Evolutionary conservation across 2,329 filamentous ascomycete genomes (phyloP).

Genomic region (Calonectria henricotiae): DNA sequence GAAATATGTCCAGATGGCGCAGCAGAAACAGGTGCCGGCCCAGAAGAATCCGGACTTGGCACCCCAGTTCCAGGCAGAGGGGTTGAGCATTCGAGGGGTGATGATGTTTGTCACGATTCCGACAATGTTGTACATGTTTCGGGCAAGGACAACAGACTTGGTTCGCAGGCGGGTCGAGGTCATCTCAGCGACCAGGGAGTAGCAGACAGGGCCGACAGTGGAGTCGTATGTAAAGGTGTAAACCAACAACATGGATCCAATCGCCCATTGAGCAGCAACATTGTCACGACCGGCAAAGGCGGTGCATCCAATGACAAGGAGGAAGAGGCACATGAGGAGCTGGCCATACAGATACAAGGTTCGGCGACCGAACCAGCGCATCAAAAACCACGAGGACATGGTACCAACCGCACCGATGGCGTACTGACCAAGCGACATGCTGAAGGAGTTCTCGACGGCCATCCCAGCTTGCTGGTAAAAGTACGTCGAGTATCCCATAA

Average conservation of each 20-base stretch:
- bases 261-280: constrained; percentile 65
- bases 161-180: constrained; percentile 65
- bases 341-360: constrained; percentile 65
- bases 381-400: constrained; percentile 64
- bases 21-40: constrained; percentile 63
- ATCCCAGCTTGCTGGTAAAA: constrained; percentile 65
- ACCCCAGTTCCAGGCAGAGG: constrained; percentile 64
- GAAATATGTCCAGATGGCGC: constrained; percentile 68
- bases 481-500: constrained; percentile 74
- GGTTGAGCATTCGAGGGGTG: constrained; percentile 66
- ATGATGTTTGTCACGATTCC: constrained; percentile 66
- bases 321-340: constrained; percentile 65
- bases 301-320: constrained; percentile 67
- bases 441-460: constrained; percentile 58
- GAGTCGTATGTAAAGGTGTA: constrained; percentile 64
- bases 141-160: constrained; percentile 64
- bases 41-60: constrained; percentile 67
- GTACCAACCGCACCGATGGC: constrained; percentile 65
- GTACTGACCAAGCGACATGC: constrained; percentile 62
- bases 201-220: constrained; percentile 76
- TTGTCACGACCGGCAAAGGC: constrained; percentile 68
- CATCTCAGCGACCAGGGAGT: constrained; percentile 80
- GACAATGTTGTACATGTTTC: constrained; percentile 66
- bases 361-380: constrained; percentile 63
- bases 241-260: constrained; percentile 64